phyloP scores from a whole-genome alignment of 352 stramenopile genomes.

The Halophytophthora polymorphica region DNA sequence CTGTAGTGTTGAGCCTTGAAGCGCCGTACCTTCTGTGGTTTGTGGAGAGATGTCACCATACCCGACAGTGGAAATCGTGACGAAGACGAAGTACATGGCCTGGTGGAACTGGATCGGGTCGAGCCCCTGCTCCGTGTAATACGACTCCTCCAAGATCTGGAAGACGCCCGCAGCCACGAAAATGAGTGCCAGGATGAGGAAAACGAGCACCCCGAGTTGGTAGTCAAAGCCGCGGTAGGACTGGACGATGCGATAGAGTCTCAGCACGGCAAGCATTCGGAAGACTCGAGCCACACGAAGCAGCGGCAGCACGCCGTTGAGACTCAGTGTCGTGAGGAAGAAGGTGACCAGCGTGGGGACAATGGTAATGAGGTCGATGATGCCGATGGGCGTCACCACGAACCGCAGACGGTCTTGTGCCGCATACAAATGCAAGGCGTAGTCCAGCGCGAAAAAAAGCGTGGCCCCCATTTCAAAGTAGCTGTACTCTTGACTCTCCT shows the following conservation, averaged over 20 bases:
- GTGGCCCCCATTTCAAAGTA: slow-evolving; percentile 36
- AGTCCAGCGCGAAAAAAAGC: slow-evolving; percentile 47
- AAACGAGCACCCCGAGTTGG: slow-evolving; percentile 52
- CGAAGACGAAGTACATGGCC: slow-evolving; percentile 68
- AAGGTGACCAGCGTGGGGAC: slow-evolving; percentile 36
- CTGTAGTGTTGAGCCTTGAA: background rate
- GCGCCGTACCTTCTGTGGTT: slow-evolving; percentile 34
- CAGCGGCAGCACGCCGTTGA: slow-evolving; percentile 35
- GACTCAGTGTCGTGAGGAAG: slow-evolving; percentile 31
- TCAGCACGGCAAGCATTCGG: slow-evolving; percentile 48
- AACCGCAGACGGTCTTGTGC: slow-evolving; percentile 36
- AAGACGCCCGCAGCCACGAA: slow-evolving; percentile 56
- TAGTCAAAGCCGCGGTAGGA: slow-evolving; percentile 61
- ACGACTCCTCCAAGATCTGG: slow-evolving; percentile 56
- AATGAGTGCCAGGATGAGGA: slow-evolving; percentile 53
- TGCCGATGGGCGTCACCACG: slow-evolving; percentile 42
- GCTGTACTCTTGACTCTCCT: slow-evolving; percentile 18
- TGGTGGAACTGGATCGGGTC: slow-evolving; percentile 50
- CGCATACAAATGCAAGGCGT: slow-evolving; percentile 39
- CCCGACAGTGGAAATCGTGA: slow-evolving; percentile 59
- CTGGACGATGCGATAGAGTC: slow-evolving; percentile 56
- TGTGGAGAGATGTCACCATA: slow-evolving; percentile 59
- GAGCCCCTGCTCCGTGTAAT: slow-evolving; percentile 32
- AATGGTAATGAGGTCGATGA: slow-evolving; percentile 64
- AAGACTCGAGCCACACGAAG: slow-evolving; percentile 56